Evolutionary conservation across 176 grass and related monocot genomes (phyloP), one percentile per base, ranked within the genome.

Genomic region (Lolium perenne): DNA sequence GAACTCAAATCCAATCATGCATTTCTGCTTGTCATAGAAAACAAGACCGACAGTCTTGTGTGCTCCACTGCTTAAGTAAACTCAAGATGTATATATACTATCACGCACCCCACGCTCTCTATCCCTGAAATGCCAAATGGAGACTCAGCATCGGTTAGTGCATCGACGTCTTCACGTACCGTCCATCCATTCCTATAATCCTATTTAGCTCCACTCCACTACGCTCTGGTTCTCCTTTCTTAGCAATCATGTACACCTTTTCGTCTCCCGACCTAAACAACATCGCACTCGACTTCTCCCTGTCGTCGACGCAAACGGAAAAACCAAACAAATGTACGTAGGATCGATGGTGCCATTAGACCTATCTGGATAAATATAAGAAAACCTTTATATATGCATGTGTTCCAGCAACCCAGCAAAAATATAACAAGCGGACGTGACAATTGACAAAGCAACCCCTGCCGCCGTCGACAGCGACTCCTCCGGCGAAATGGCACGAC

Each of bases 141-240:
- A 65, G 6, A 12, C 10, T 23, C 23, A 29, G 13, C 62, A 65
- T 65, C 21, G 59, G 87, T 20, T 89, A 56, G 22, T 26, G 59
- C 60, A 81, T 85, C 87, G 25, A 56, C 82, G 2, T 89, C 77
- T 38, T 12, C 77, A 40, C 38, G 87, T 48, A 76, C 69, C 77
- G 66, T 72, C 64, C 21, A 17, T 21, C 69, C 15, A 21, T 22
- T 66, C 69, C 18, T 80, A 51, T 62, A 21, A 18, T 66, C 69
- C 18, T 80, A 51, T 62, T 48, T 4, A 25, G 38, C 12, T 11
- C 38, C 80, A 77, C 12, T 11, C 38, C 80, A 77, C 60, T 38
- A 55, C 21, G 38, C 21, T 72, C 18, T 66, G 16, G n/a, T 35
- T 56, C 45, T 5, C 38, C 11, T 67, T 85, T 66, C 81, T 16